Evolutionary conservation across 139 green algal genomes (phyloP), one percentile per base, ranked within the genome.

Genomic region (Tetradesmus lagerheimii): DNA sequence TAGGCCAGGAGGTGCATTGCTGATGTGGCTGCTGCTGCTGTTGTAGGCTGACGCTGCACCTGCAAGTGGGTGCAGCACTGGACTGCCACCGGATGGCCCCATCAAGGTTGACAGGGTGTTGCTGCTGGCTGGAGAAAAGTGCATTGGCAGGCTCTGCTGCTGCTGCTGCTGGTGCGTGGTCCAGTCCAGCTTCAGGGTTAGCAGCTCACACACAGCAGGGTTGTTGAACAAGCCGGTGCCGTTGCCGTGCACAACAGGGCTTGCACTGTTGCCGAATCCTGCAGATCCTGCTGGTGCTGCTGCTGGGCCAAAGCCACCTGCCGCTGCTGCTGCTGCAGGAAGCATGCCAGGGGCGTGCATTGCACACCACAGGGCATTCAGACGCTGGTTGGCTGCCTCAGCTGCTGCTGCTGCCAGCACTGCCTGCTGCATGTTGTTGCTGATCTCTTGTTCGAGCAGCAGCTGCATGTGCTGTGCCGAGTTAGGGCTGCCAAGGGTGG

Each of bases 371-470:
- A 71, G 57, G 1, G 57, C 57, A n/a, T 71, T n/a, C 57, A 71
- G 57, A 23, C 57, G 57, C 57, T 71, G 57, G 15, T 71, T 38
- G n/a, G 71, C 71, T 25, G 71, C 31, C 71, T 79, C 71, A 1
- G n/a, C 71, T 39, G 31, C 71, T 41, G 71, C 71, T 38, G 71
- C 71, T 39, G 71, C 71, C 71, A 79, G 14, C 1, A n/a, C 71
- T 31, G 57, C 57, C 57, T 71, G 57, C 57, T n/a, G 57, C 20
- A 71, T 71, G 57, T 71, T 71, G 57, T 71, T 71, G 71, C 71
- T 79, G 71, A 79, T 38, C 71, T 79, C 71, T 9, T 79, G 71
- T n/a, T 79, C 31, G 8, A 79, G 71, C 71, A 79, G 71, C n/a
- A 41, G 31, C 71, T 79, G 71, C 71, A 79, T 37, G 31, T 79